Conservation (phyloP, 768 basidiomycete species). For the Fibroporia radiculosa region DNA sequence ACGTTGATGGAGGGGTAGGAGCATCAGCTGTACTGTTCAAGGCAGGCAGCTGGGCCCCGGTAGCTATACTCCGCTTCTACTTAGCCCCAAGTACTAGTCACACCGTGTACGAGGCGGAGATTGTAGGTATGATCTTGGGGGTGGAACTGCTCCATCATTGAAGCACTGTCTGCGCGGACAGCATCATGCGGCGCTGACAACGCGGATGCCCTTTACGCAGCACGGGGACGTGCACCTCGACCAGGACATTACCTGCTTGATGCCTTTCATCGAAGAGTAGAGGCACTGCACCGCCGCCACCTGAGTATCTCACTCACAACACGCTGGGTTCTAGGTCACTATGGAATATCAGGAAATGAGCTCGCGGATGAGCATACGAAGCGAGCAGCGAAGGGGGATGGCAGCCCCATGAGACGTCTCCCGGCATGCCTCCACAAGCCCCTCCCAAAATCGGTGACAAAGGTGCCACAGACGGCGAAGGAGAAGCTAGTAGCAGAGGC, state of each 20-base stretch:
- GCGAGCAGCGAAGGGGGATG: slow-evolving; percentile 5
- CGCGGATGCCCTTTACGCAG: slow-evolving; percentile 3
- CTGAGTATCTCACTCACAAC: slow-evolving; percentile 1
- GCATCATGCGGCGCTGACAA: slow-evolving; percentile 8
- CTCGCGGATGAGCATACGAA: slow-evolving; percentile 9
- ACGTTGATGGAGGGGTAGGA: slow-evolving; percentile 19
- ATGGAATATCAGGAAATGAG: slow-evolving; percentile 9
- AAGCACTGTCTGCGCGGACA: background rate
- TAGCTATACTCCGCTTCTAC: slow-evolving; percentile 7
- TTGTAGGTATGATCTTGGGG: slow-evolving; percentile 20
- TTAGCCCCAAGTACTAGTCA: slow-evolving; percentile 18
- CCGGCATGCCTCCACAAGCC: slow-evolving; percentile 3
- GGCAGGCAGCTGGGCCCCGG: background rate
- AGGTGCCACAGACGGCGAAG: slow-evolving; percentile 1
- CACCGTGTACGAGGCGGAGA: slow-evolving; percentile 26
- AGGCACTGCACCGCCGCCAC: background rate
- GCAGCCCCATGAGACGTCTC: background rate
- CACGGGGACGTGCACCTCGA: background rate
- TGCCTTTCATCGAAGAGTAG: background rate
- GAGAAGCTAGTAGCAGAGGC: background rate
- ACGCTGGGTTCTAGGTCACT: slow-evolving; percentile 11
- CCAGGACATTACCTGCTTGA: slow-evolving; percentile 8
- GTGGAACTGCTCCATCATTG: slow-evolving; percentile 19
- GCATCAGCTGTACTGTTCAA: slow-evolving; percentile 21
- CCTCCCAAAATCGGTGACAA: slow-evolving; percentile 7